Evolutionary conservation across 148 eudicot species (phyloP), one percentile per base, ranked within the genome.

Genomic region (Vaccinium corymbosum): DNA sequence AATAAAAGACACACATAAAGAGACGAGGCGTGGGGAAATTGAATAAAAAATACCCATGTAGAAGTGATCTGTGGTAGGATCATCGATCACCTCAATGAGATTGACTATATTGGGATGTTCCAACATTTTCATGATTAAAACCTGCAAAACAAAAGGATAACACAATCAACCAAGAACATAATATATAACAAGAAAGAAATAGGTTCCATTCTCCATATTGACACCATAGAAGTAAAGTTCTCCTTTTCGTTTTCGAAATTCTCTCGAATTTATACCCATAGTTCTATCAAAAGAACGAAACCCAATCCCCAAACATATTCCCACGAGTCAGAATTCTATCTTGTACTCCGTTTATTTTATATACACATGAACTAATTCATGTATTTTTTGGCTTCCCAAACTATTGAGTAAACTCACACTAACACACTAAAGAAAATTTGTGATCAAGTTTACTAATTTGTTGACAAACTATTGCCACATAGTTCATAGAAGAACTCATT

Each of bases 81-180:
- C 99, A 89, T 97, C 94, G 87, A 97, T 94, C 87, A 97, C 99
- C 92, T 97, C 99, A 82, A 94, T 79, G 80, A 97, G 98, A 89
- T 97, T 95, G 79, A 93, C 99, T 84, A 97, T 93, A 78, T 97
- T 97, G 70, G 99, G 99, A 89, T 97, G 99, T 85, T 90, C 86
- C 88, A 94, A 83, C 80, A 93, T 90, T 89, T 93, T 97, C 99
- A 97, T 97, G 49, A 97, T 97, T 32, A 92, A 86, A 25, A 97
- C 98, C 99, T 97, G 94, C 85, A 89, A 84, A 32, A 13, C 49
- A 55, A 15, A 80, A 80, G 75, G 15, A 38, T 42, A 32, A 17
- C 62, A 55, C 75, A 78, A 14, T 38, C 50, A 85, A 62, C 25
- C 75, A 10, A 79, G 10, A 20, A 72, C n/a, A 13, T 20, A 3